These are phyloP conservation scores for Aspergillus spinulosporus DNA, from an alignment of 2,329 filamentous ascomycete genomes.

Conservation along the genomic window DNA sequence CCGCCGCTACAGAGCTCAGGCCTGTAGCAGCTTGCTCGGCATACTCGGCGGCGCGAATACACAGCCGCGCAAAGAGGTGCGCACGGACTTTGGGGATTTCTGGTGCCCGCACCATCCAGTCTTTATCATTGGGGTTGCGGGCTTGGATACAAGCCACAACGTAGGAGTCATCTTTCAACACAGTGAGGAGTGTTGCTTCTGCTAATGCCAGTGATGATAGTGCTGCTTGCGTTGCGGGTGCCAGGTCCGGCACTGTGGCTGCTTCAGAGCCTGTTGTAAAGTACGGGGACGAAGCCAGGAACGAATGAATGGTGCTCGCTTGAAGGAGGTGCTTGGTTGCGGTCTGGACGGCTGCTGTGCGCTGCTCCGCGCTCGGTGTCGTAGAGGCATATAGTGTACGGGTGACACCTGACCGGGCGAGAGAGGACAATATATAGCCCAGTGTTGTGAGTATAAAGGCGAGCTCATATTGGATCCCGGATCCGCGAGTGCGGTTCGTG, in stretches of 20 bases:
- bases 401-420: constrained; percentile 71
- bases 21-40: constrained; percentile 68
- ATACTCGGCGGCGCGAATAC: constrained; percentile 84
- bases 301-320: constrained; percentile 74
- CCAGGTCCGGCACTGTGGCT: constrained; percentile 48
- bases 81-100: constrained; percentile 86
- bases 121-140: constrained; percentile 77
- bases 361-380: constrained; percentile 65
- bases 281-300: constrained; percentile 60
- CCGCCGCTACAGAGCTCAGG: constrained; percentile 41
- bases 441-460: constrained; percentile 76
- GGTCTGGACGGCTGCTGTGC: constrained; percentile 67
- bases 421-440: constrained; percentile 70
- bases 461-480: constrained; percentile 78
- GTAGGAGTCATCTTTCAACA: constrained; percentile 93
- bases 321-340: constrained; percentile 77
- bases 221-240: constrained; percentile 43
- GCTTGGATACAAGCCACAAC: constrained; percentile 77
- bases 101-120: constrained; percentile 95
- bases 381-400: constrained; percentile 67
- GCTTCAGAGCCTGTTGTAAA: constrained; percentile 32
- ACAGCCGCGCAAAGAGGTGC: constrained; percentile 82
- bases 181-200: constrained; percentile 85
- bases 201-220: constrained; percentile 66
- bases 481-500: constrained; percentile 65